These are phyloP conservation scores for Ustulina deusta DNA, from an alignment of 2,329 filamentous ascomycete genomes.

Conservation along the genomic window DNA sequence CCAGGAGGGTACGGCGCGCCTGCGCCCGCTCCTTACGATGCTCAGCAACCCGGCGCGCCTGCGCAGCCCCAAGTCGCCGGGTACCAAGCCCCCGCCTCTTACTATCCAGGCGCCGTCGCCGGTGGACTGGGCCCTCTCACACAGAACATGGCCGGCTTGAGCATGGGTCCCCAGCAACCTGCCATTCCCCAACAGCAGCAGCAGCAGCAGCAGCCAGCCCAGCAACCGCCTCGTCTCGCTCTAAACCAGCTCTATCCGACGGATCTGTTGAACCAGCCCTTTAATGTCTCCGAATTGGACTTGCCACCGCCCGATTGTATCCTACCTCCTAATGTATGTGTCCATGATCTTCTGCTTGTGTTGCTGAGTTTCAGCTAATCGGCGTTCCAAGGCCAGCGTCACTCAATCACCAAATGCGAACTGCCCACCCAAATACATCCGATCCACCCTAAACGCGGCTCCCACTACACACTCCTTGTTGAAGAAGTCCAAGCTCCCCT, in stretches of 20 bases:
- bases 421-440: slow-evolving; percentile 92
- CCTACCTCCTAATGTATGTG: slow-evolving; percentile 89
- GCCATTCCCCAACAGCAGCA: slow-evolving; percentile 63
- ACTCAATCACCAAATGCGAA: slow-evolving; percentile 93
- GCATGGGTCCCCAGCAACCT: slow-evolving; percentile 73
- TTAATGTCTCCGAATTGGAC: slow-evolving; percentile 93
- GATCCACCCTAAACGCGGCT: slow-evolving; percentile 93
- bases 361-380: slow-evolving; percentile 13
- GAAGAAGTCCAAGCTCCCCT: slow-evolving; percentile 96
- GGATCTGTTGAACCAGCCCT: slow-evolving; percentile 90
- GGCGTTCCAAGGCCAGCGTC: slow-evolving; percentile 76
- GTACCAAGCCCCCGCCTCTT: slow-evolving; percentile 76
- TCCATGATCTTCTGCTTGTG: neutral
- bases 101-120: slow-evolving; percentile 69
- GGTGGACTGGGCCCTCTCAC: slow-evolving; percentile 78
- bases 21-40: slow-evolving; percentile 55
- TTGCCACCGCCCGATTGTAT: slow-evolving; percentile 91
- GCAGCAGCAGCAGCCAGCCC: slow-evolving; percentile 65
- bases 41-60: slow-evolving; percentile 55
- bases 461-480: slow-evolving; percentile 92
- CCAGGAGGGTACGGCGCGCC: slow-evolving; percentile 50
- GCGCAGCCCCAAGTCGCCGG: slow-evolving; percentile 65
- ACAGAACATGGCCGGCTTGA: slow-evolving; percentile 87
- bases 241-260: slow-evolving; percentile 93
- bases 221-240: slow-evolving; percentile 61